Evolutionary conservation across 176 grass and related monocot genomes (phyloP).

Genomic region (Aegilops tauschii): DNA sequence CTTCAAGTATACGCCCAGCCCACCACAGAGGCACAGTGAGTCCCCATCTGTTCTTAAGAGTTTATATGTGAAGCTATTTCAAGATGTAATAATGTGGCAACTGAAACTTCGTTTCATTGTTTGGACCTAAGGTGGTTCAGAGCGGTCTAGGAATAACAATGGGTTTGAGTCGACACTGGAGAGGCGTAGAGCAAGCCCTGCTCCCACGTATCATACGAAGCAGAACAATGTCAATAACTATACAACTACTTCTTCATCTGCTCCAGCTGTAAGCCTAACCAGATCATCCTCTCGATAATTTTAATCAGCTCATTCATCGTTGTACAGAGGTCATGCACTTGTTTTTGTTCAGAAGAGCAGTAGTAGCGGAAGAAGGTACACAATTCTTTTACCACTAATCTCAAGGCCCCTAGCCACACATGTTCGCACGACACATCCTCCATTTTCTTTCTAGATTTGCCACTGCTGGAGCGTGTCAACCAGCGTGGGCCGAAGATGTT

Average conservation of each 20-base stretch:
- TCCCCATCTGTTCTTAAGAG: background rate
- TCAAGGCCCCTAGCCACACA: no score
- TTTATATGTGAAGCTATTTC: background rate
- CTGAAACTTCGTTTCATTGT: slow-evolving; percentile 17
- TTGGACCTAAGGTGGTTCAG: slow-evolving; percentile 40
- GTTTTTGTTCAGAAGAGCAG: background rate
- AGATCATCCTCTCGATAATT: background rate
- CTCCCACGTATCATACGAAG: slow-evolving; percentile 29
- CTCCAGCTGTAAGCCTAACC: slow-evolving; percentile 44
- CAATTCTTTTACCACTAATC: no score
- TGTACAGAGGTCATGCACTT: background rate
- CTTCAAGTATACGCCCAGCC: slow-evolving; percentile 46
- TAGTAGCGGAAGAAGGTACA: background rate
- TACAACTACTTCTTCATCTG: slow-evolving; percentile 37
- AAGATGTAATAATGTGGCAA: background rate
- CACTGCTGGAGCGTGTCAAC: background rate
- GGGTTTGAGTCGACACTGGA: slow-evolving; percentile 28
- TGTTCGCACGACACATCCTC: no score
- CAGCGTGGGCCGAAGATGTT: background rate
- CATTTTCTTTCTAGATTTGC: no score
- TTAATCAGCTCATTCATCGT: background rate
- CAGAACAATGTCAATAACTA: slow-evolving; percentile 22
- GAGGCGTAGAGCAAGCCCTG: slow-evolving; percentile 43
- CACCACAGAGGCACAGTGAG: slow-evolving; percentile 57
- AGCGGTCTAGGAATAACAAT: slow-evolving; percentile 30